These are phyloP conservation scores for Wickerhamiella hasegawae DNA, from an alignment of 805 yeast genomes.

Conservation along the genomic window DNA sequence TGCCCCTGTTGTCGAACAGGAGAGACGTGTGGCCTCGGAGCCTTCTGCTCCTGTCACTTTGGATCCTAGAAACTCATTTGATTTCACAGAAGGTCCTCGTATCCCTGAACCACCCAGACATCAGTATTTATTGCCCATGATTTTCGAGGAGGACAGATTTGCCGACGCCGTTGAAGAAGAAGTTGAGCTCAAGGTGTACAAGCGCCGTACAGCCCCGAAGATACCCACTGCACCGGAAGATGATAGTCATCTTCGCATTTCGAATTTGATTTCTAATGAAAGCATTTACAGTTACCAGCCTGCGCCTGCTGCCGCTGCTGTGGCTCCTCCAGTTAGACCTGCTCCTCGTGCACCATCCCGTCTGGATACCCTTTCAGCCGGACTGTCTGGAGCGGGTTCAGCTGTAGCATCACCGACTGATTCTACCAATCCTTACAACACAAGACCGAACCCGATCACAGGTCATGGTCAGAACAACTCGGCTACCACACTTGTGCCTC, in stretches of 20 bases:
- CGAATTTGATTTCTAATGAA: conserved; percentile 11
- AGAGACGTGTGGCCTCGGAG: conserved; percentile 3
- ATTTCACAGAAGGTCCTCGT: conserved; percentile 1
- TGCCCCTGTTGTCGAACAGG: conserved; percentile 1
- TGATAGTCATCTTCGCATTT: not conserved
- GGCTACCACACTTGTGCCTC: not conserved
- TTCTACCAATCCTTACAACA: not conserved
- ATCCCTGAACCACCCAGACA: not conserved
- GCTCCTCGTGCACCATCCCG: conserved; percentile 12
- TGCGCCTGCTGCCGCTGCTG: conserved; percentile 12
- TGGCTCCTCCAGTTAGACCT: conserved; percentile 11
- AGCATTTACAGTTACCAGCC: conserved; percentile 14
- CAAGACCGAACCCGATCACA: not conserved
- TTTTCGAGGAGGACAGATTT: conserved; percentile 25
- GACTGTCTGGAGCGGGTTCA: not conserved
- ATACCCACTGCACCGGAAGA: not conserved
- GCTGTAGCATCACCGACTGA: no score
- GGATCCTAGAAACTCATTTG: conserved; percentile 4
- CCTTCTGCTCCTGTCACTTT: conserved; percentile 1
- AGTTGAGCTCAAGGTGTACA: conserved; percentile 17
- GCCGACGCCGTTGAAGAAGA: conserved; percentile 25
- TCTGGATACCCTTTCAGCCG: not conserved
- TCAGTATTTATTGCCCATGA: conserved; percentile 22
- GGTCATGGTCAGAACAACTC: not conserved
- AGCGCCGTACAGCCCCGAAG: conserved; percentile 4